These are phyloP conservation scores for Kodamaea suecica DNA, from an alignment of 1,139 yeast genomes.

Conservation along the genomic window DNA sequence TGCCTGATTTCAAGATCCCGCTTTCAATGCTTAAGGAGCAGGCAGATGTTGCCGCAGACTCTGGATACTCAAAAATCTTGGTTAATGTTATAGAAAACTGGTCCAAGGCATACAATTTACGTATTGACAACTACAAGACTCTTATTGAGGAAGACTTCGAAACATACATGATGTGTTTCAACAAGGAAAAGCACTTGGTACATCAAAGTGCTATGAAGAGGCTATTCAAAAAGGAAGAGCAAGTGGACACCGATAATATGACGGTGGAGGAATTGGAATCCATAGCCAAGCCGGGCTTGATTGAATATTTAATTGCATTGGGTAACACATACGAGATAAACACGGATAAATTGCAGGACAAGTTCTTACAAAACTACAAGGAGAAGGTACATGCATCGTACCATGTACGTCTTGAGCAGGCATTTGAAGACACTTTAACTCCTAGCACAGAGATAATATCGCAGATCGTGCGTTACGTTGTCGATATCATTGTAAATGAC, in stretches of 20 bases:
- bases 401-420: constrained; percentile 51
- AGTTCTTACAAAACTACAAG: constrained; percentile 62
- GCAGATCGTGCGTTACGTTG: constrained; percentile 59
- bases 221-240: constrained; percentile 36
- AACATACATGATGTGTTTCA: constrained; percentile 43
- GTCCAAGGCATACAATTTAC: constrained; percentile 54
- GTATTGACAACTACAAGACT: constrained; percentile 61
- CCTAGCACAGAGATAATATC: constrained; percentile 80
- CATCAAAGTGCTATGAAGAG: constrained; percentile 44
- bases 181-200: constrained; percentile 38
- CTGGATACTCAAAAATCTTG: constrained; percentile 77
- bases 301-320: constrained; percentile 78
- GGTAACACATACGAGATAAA: constrained; percentile 84
- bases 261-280: constrained; percentile 45
- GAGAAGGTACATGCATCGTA: constrained; percentile 66
- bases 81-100: constrained; percentile 82
- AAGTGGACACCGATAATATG: constrained; percentile 39
- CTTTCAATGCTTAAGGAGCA: constrained; percentile 85
- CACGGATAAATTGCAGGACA: constrained; percentile 77
- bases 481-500: constrained; percentile 71
- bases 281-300: constrained; percentile 71
- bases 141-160: constrained; percentile 58
- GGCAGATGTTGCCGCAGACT: constrained; percentile 87
- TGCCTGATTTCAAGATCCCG: constrained; percentile 47
- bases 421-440: constrained; percentile 62